Conservation (phyloP, 2,329 filamentous ascomycete genomes). For the Colletotrichum gigasporum region DNA sequence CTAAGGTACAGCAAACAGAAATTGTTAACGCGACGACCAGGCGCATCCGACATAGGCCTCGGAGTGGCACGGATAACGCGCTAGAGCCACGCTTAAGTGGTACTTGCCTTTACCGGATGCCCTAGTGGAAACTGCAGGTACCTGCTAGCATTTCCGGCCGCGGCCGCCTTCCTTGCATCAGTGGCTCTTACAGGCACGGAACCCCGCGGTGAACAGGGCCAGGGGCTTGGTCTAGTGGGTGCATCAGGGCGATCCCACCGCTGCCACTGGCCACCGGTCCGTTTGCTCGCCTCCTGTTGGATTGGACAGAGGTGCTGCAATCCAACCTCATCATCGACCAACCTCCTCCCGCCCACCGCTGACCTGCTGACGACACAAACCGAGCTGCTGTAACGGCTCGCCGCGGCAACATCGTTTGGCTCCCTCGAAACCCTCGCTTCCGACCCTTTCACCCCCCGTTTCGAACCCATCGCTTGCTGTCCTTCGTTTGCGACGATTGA, state of each 20-base stretch:
- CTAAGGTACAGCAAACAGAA: slow-evolving; percentile 12
- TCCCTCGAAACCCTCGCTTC: neutral
- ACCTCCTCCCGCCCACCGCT: slow-evolving; percentile 16
- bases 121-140: neutral
- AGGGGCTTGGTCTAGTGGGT: slow-evolving; percentile 29
- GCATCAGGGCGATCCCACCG: slow-evolving; percentile 28
- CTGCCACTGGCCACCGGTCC: slow-evolving; percentile 8
- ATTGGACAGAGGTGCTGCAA: neutral
- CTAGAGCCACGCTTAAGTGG: slow-evolving; percentile 25
- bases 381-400: slow-evolving; percentile 15
- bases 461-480: neutral
- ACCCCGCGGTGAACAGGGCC: slow-evolving; percentile 31
- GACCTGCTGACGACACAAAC: slow-evolving; percentile 27
- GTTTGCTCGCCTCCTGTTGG: slow-evolving; percentile 8
- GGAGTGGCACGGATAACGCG: slow-evolving; percentile 21
- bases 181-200: slow-evolving; percentile 18
- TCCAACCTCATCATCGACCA: slow-evolving; percentile 8
- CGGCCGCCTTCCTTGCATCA: slow-evolving; percentile 14
- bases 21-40: slow-evolving; percentile 27
- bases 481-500: neutral
- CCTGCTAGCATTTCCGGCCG: slow-evolving; percentile 14
- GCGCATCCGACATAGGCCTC: slow-evolving; percentile 1
- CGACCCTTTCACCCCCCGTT: neutral
- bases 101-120: neutral
- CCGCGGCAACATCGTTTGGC: slow-evolving; percentile 6